Conservation (phyloP, 2,329 filamentous ascomycete species). For the Cyphellophora europaea region DNA sequence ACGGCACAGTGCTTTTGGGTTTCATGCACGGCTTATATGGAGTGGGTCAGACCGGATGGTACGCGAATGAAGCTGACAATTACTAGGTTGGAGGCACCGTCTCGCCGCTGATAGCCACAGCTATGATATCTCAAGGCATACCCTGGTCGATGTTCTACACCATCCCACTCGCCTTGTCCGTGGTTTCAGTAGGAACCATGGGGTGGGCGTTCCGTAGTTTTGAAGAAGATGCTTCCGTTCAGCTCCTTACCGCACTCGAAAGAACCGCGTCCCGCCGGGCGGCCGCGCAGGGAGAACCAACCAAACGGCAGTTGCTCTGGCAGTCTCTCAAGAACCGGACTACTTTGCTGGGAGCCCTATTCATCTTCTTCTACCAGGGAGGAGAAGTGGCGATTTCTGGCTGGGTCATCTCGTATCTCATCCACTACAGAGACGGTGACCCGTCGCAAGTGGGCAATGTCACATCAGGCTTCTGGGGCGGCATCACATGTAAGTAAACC, state of each 20-base stretch:
- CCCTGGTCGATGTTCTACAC: slow-evolving; percentile 67
- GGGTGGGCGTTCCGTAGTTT: slow-evolving; percentile 63
- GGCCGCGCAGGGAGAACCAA: slow-evolving; percentile 19
- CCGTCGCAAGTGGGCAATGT: slow-evolving; percentile 70
- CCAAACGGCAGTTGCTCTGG: slow-evolving; percentile 30
- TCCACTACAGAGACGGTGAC: slow-evolving; percentile 60
- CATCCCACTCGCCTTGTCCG: slow-evolving; percentile 50
- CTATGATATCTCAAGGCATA: slow-evolving; percentile 52
- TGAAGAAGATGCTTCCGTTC: slow-evolving; percentile 48
- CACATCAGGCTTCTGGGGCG: slow-evolving; percentile 58
- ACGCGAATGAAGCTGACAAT: too few relatives aligned
- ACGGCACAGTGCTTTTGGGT: slow-evolving; percentile 40
- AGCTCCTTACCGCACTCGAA: slow-evolving; percentile 33
- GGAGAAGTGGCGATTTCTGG: slow-evolving; percentile 76
- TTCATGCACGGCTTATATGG: slow-evolving; percentile 36
- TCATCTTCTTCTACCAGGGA: slow-evolving; percentile 80
- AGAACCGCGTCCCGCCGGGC: slow-evolving; percentile 31
- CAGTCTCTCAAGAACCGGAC: slow-evolving; percentile 43
- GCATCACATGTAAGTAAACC: slow-evolving; percentile 50
- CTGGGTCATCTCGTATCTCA: slow-evolving; percentile 81
- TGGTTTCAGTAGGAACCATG: slow-evolving; percentile 48
- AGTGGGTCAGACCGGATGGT: slow-evolving; percentile 5
- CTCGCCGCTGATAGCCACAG: slow-evolving; percentile 66
- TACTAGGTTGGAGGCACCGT: slow-evolving; percentile 45
- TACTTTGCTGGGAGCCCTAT: slow-evolving; percentile 65